Evolutionary conservation across 139 green algal species (phyloP).

Genomic region (Spirogloea muscicola): DNA sequence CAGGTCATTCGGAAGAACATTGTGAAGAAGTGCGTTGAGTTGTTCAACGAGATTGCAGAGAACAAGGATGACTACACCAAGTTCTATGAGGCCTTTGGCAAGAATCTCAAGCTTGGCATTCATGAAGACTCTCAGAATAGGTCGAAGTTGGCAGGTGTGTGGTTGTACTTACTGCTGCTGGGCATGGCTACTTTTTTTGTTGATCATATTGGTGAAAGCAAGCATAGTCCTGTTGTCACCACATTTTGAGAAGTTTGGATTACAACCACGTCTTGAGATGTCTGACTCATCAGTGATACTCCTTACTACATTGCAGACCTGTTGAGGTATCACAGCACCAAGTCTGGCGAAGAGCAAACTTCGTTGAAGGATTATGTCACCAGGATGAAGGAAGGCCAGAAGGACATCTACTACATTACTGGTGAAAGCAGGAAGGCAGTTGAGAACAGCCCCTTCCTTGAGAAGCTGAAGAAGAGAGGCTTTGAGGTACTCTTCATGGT

Average conservation of each 20-base stretch:
- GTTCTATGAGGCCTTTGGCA: slow-evolving; percentile 99
- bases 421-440: slow-evolving; percentile 93
- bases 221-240: no score
- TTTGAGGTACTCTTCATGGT: slow-evolving; percentile 99
- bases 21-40: slow-evolving; percentile 98
- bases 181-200: no score
- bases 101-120: slow-evolving; percentile 99
- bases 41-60: slow-evolving; percentile 95
- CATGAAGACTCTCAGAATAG: slow-evolving; percentile 95
- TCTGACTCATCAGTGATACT: no score
- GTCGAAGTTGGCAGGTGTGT: slow-evolving; percentile 74
- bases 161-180: no score
- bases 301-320: slow-evolving; percentile 70
- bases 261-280: no score
- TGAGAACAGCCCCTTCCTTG: slow-evolving; percentile 98
- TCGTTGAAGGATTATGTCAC: slow-evolving; percentile 99
- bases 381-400: slow-evolving; percentile 98
- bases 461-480: slow-evolving; percentile 93
- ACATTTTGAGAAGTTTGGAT: no score
- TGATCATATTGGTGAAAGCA: no score
- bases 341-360: slow-evolving; percentile 96
- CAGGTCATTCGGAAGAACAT: slow-evolving; percentile 98
- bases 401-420: slow-evolving; percentile 99
- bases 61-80: slow-evolving; percentile 99
- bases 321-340: slow-evolving; percentile 91